Evolutionary conservation across 2,329 filamentous ascomycete genomes (phyloP).

Genomic region (Neonectria sp.): DNA sequence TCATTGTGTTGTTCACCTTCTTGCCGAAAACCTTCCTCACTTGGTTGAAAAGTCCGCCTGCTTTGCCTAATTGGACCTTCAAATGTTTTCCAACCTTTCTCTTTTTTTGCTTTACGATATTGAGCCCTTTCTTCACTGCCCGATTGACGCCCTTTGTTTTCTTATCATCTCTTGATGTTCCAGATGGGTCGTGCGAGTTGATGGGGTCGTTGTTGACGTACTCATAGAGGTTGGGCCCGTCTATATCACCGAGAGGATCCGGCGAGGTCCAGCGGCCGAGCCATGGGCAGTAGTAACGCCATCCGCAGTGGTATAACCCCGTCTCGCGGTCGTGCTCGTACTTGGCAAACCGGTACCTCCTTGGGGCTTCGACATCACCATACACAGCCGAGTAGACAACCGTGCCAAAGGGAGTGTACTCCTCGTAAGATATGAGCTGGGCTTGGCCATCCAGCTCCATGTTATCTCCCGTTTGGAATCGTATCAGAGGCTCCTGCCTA

Average conservation of each 20-base stretch:
- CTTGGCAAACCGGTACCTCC: background rate
- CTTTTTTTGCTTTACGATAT: too few relatives aligned
- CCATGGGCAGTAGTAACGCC: constrained; percentile 16
- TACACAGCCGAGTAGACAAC: background rate
- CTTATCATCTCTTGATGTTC: too few relatives aligned
- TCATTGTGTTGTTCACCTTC: too few relatives aligned
- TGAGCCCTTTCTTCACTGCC: too few relatives aligned
- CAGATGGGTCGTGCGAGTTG: background rate
- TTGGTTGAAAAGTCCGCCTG: too few relatives aligned
- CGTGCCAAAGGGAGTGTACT: constrained; percentile 15
- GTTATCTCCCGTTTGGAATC: background rate
- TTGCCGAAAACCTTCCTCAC: too few relatives aligned
- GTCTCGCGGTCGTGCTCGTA: constrained; percentile 17
- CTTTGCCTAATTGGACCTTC: too few relatives aligned
- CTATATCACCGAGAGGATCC: background rate
- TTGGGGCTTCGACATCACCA: background rate
- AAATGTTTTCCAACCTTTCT: too few relatives aligned
- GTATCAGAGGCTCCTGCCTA: background rate
- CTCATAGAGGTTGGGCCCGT: background rate
- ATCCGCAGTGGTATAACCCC: constrained; percentile 13
- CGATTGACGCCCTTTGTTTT: too few relatives aligned
- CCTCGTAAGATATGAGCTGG: constrained; percentile 22
- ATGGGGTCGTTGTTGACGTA: constrained; percentile 5
- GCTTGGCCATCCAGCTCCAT: constrained; percentile 14
- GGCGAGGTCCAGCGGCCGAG: constrained; percentile 10